Evolutionary conservation across 169 alveolate species (phyloP).

Genomic region (Plasmodium vivax): DNA sequence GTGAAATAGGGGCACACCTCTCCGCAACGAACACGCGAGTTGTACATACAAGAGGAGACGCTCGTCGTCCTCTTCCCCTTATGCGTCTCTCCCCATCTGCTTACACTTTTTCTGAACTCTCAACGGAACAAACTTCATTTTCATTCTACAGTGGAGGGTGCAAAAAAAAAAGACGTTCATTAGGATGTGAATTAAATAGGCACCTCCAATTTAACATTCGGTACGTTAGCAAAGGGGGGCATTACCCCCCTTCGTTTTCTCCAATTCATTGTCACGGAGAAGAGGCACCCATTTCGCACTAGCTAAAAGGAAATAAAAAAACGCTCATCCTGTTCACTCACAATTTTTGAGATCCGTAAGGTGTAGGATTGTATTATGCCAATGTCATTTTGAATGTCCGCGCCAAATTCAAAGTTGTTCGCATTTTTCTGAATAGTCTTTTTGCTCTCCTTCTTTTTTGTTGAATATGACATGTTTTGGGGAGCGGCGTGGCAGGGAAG

Average conservation of each 20-base stretch:
- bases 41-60: background rate
- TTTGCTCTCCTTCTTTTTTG: constrained; percentile 14
- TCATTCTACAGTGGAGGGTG: constrained; percentile 9
- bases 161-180: constrained; percentile 2
- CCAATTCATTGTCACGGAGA: background rate
- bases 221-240: background rate
- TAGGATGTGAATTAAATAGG: background rate
- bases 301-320: background rate
- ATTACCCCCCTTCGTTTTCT: background rate
- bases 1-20: background rate
- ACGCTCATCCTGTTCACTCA: background rate
- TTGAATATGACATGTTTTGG: constrained; percentile 70
- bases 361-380: constrained; percentile 53
- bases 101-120: constrained; percentile 71
- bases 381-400: constrained; percentile 57
- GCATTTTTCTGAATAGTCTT: constrained; percentile 1
- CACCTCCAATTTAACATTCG: background rate
- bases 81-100: constrained; percentile 1
- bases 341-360: constrained; percentile 35
- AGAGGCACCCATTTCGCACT: background rate
- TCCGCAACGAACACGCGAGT: background rate
- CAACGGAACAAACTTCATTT: constrained; percentile 61
- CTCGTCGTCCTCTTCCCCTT: background rate
- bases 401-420: constrained; percentile 19
- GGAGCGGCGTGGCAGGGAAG: background rate